Base-by-base conservation (phyloP, 495 filamentous ascomycete species). In the Penicillium crystallinum region DNA sequence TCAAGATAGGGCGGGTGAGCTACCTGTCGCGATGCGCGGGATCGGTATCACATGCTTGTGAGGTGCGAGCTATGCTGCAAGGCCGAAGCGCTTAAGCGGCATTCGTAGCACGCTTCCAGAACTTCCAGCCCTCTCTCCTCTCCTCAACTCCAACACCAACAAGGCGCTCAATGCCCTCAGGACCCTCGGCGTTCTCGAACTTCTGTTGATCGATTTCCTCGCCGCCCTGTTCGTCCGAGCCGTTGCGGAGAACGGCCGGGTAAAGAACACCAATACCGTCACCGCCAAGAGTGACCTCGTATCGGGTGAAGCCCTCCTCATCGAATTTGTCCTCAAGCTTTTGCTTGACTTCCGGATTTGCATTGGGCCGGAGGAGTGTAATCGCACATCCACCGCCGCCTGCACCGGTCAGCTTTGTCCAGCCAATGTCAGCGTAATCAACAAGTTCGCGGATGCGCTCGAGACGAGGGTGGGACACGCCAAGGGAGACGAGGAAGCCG, bases 351-450 rank as follows among this genome's bases (percentile, higher is more conserved):
- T 81, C 73, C 14, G 63, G 48, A 40, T 73, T 63, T 40, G 70
- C 69, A 34, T 79, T 75, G 0, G 90, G 89, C 51, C 84, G 88
- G 34, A 97, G 74, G 5, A 98, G 70, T 3, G 91, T 93, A 59
- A 98, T 97, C 1, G 91, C 90, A 67, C 93, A 96, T 1, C 93
- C 93, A 34, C 93, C 93, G 4, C 92, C 93, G 11, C 93, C 93
- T 6, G 91, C 93, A 49, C 93, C 93, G 1, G 93, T 98, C 41
- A 98, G 79, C 64, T 98, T 98, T 5, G 93, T 95, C 90, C 90
- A 97, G 29, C 93, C 93, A 48, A 96, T 86, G n/a, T 88, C 85
- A 29, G 88, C 78, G 52, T 88, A 81, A 57, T 97, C 92, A 42
- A 97, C 88, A 15, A 98, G 76, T 70, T 95, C 92, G 19, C 93